Conservation (phyloP, 2,329 filamentous ascomycete species). For the Ampelomyces quisqualis region DNA sequence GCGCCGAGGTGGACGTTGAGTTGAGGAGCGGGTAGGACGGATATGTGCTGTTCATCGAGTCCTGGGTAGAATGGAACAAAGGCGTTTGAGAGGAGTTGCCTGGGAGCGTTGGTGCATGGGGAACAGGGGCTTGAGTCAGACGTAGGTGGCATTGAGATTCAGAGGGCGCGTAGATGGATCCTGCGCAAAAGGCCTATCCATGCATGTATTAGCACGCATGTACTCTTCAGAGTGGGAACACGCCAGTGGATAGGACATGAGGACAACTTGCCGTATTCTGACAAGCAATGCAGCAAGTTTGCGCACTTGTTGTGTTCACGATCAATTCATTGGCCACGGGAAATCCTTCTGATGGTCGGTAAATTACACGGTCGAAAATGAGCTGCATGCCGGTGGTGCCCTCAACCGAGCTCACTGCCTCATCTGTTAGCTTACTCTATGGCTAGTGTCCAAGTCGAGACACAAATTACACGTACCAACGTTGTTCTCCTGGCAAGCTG, state of each 20-base stretch:
- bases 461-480: conserved; percentile 18
- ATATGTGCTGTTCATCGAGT: too few species aligned
- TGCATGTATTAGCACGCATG: too few species aligned
- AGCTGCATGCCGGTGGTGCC: conserved; percentile 15
- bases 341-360: conserved; percentile 19
- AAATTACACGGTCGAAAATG: conserved; percentile 27
- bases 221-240: too few species aligned
- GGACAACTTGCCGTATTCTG: conserved; percentile 22
- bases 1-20: conserved; percentile 6
- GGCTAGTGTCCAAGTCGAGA: neutral
- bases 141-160: conserved; percentile 24
- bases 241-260: neutral
- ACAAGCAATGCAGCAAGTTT: conserved; percentile 30
- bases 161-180: conserved; percentile 25
- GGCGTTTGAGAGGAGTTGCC: neutral
- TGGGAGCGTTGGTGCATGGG: conserved; percentile 1
- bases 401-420: conserved; percentile 21
- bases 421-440: neutral
- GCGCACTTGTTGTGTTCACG: conserved; percentile 10
- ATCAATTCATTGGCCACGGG: conserved; percentile 24
- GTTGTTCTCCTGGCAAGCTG: conserved; percentile 27
- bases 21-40: conserved; percentile 1
- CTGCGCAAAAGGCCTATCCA: conserved; percentile 27
- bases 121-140: conserved; percentile 17
- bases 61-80: too few species aligned